phyloP scores from a whole-genome alignment of 306 rosid genomes.

The Bauhinia variegata region DNA sequence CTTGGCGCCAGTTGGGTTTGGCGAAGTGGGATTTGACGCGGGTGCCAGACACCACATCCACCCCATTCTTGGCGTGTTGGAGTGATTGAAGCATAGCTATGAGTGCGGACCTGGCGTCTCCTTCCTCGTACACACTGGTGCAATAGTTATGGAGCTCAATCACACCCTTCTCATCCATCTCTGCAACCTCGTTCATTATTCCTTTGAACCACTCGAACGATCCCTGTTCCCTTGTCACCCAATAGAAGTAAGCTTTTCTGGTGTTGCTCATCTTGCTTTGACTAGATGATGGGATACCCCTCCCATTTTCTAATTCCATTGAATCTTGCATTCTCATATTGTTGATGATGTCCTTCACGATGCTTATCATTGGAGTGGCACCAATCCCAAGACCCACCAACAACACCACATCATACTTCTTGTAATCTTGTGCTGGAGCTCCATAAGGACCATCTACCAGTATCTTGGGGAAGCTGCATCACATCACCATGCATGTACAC shows the following conservation, averaged over 20 bases:
- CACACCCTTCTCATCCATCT: constrained; percentile 23
- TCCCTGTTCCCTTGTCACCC: constrained; percentile 47
- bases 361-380: constrained; percentile 46
- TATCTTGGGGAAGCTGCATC: constrained; percentile 27
- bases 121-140: constrained; percentile 46
- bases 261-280: constrained; percentile 2
- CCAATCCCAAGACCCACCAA: constrained; percentile 47
- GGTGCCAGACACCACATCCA: constrained; percentile 44
- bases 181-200: constrained; percentile 44
- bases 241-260: constrained; percentile 35
- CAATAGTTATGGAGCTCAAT: constrained; percentile 45
- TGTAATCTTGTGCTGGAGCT: constrained; percentile 48
- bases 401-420: constrained; percentile 39
- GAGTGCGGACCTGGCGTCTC: constrained; percentile 47
- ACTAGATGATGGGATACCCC: not conserved
- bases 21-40: constrained; percentile 45
- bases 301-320: no score
- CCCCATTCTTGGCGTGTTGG: constrained; percentile 41
- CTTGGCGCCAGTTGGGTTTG: constrained; percentile 43
- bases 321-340: constrained; percentile 3
- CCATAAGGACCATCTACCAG: constrained; percentile 46
- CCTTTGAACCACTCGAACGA: constrained; percentile 45
- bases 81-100: constrained; percentile 42
- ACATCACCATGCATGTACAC: no score
- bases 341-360: constrained; percentile 40